Conservation (phyloP, 129 eudicot genomes). For the Chrysanthemum makinoi region DNA sequence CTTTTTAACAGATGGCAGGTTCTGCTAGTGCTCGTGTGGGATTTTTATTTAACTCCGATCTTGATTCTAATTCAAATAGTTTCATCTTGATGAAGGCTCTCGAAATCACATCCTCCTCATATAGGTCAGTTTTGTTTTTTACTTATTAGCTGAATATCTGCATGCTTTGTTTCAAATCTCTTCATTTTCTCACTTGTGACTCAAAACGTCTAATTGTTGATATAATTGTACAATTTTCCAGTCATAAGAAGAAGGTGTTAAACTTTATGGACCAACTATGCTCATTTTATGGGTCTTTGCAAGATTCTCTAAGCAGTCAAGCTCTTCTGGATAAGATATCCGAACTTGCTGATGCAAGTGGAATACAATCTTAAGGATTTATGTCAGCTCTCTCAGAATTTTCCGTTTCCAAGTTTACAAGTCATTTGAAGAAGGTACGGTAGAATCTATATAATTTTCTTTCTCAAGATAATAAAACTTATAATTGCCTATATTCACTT, state of each 20-base stretch:
- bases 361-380: conserved; percentile 60
- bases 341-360: conserved; percentile 65
- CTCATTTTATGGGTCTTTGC: conserved; percentile 51
- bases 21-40: conserved; percentile 72
- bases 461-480: no score
- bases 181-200: no score
- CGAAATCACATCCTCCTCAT: conserved; percentile 52
- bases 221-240: conserved; percentile 22
- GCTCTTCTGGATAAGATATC: conserved; percentile 1
- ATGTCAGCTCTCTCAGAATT: conserved; percentile 49
- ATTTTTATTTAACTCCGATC: conserved; percentile 49
- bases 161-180: no score
- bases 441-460: no score
- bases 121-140: no score
- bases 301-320: conserved; percentile 48
- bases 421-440: conserved; percentile 42
- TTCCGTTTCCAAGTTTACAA: conserved; percentile 48
- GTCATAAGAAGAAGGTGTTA: conserved; percentile 76
- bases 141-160: no score
- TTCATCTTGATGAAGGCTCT: conserved; percentile 59
- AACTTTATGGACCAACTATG: conserved; percentile 78
- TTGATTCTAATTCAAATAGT: conserved; percentile 51
- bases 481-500: no score
- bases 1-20: conserved; percentile 40
- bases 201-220: no score